phyloP scores from a whole-genome alignment of 805 yeast species.

The Diddensiella caesifluorescens region DNA sequence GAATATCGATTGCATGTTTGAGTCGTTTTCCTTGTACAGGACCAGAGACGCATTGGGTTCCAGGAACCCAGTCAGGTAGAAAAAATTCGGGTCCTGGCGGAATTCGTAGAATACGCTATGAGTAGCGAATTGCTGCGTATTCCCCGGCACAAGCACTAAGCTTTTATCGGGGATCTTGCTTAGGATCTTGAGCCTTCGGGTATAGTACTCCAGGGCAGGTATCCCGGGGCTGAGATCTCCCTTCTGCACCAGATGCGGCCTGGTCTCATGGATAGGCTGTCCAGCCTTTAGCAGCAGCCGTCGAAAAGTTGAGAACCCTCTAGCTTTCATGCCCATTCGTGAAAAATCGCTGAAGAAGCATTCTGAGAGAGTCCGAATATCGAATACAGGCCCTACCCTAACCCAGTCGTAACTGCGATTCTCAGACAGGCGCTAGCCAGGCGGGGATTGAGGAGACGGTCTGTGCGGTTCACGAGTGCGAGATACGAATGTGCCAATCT shows the following conservation, averaged over 20 bases:
- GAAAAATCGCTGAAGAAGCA: too few relatives aligned
- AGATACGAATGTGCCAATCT: neutral
- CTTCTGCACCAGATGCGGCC: slow-evolving; percentile 65
- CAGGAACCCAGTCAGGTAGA: slow-evolving; percentile 84
- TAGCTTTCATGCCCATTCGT: too few relatives aligned
- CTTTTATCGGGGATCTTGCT: slow-evolving; percentile 54
- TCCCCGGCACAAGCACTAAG: slow-evolving; percentile 70
- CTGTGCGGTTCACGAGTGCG: neutral
- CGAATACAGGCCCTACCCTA: neutral
- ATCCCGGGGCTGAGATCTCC: slow-evolving; percentile 91
- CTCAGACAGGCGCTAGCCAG: too few relatives aligned
- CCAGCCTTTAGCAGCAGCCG: slow-evolving; percentile 39
- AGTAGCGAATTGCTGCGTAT: slow-evolving; percentile 68
- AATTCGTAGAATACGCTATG: slow-evolving; percentile 90
- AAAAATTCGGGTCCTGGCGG: slow-evolving; percentile 87
- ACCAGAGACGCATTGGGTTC: slow-evolving; percentile 74
- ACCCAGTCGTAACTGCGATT: too few relatives aligned
- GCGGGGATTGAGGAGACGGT: too few relatives aligned
- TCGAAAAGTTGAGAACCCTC: slow-evolving; percentile 1
- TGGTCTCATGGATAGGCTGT: slow-evolving; percentile 81
- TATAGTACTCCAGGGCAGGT: slow-evolving; percentile 72
- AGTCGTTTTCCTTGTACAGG: slow-evolving; percentile 38
- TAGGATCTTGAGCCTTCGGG: slow-evolving; percentile 60
- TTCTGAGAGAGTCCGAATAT: too few relatives aligned
- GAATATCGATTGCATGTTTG: slow-evolving; percentile 56